phyloP scores from a whole-genome alignment of 73 alveolate genomes.

The Symbiodinium natans region DNA sequence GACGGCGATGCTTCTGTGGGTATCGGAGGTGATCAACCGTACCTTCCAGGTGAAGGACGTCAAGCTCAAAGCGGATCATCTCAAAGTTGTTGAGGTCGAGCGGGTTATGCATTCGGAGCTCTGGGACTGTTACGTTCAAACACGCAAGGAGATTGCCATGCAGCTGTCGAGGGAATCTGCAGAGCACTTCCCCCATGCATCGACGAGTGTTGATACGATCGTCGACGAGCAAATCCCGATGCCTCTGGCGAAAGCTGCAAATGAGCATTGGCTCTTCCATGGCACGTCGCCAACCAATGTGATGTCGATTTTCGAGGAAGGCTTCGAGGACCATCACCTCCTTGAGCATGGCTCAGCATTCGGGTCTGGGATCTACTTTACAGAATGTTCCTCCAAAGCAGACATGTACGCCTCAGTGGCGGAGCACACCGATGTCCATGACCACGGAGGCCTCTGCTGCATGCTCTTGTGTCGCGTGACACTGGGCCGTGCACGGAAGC shows the following conservation, averaged over 20 bases:
- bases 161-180: slow-evolving; percentile 23
- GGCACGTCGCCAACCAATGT: slow-evolving; percentile 62
- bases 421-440: slow-evolving; percentile 71
- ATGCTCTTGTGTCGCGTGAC: slow-evolving; percentile 84
- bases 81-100: slow-evolving; percentile 74
- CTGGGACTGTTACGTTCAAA: slow-evolving; percentile 57
- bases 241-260: slow-evolving; percentile 65
- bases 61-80: slow-evolving; percentile 71
- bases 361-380: slow-evolving; percentile 72
- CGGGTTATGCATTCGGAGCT: slow-evolving; percentile 58
- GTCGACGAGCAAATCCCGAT: slow-evolving; percentile 34
- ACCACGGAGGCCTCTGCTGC: slow-evolving; percentile 92
- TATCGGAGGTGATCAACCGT: slow-evolving; percentile 33
- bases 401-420: slow-evolving; percentile 64
- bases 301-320: slow-evolving; percentile 57
- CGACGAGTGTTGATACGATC: slow-evolving; percentile 12
- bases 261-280: slow-evolving; percentile 81
- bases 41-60: slow-evolving; percentile 39
- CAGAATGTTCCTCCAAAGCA: slow-evolving; percentile 80
- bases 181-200: slow-evolving; percentile 72
- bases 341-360: slow-evolving; percentile 71
- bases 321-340: slow-evolving; percentile 29
- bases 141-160: slow-evolving; percentile 49
- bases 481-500: slow-evolving; percentile 64
- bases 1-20: slow-evolving; percentile 65